Conservation (phyloP, 345 rosid species). For the Pistacia integerrima region DNA sequence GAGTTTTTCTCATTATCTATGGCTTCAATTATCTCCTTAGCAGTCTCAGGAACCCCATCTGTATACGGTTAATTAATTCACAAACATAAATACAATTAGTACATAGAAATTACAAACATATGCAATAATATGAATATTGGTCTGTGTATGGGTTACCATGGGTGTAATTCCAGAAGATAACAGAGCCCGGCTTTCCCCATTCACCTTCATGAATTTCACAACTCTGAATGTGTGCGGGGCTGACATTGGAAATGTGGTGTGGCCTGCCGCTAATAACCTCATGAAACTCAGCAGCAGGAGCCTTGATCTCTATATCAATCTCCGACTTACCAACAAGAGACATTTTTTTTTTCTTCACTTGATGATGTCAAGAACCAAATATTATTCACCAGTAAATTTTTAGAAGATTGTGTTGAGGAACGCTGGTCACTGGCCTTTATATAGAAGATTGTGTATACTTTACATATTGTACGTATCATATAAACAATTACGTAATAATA, state of each 20-base stretch:
- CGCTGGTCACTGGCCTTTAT: not conserved
- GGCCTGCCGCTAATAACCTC: too few species aligned
- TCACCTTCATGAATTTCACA: conserved; percentile 40
- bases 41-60: conserved; percentile 24
- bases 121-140: not conserved
- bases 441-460: not conserved
- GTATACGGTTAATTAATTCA: too few species aligned
- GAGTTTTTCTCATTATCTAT: too few species aligned
- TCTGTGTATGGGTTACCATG: conserved; percentile 19
- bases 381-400: not conserved
- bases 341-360: conserved; percentile 7
- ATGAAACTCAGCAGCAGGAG: conserved; percentile 8
- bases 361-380: not conserved
- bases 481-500: too few species aligned
- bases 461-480: too few species aligned
- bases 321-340: conserved; percentile 28
- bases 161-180: conserved; percentile 34
- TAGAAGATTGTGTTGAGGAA: not conserved
- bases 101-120: too few species aligned
- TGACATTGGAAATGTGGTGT: too few species aligned
- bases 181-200: conserved; percentile 35
- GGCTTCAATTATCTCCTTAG: too few species aligned
- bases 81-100: too few species aligned
- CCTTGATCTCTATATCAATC: conserved; percentile 34
- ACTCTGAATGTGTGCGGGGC: conserved; percentile 16